phyloP scores from a whole-genome alignment of 257 asterid genomes.

The Forsythia suspensa region DNA sequence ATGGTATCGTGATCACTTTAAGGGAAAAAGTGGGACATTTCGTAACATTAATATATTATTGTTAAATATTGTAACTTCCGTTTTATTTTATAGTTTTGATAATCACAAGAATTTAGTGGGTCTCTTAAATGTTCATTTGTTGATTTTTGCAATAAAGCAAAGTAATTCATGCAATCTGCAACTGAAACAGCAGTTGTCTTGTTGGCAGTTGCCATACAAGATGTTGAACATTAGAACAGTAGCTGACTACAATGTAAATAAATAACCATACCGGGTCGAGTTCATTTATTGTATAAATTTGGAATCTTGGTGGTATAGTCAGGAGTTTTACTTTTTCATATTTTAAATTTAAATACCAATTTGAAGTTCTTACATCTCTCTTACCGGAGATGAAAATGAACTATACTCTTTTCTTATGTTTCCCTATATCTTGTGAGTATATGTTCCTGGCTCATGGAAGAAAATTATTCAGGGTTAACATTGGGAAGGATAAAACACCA shows the following conservation, averaged over 20 bases:
- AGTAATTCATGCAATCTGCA: background rate
- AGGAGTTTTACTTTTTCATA: background rate
- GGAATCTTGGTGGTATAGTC: background rate
- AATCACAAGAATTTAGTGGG: background rate
- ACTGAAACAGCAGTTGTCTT: background rate
- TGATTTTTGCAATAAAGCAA: background rate
- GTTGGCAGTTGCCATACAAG: background rate
- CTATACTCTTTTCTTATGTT: background rate
- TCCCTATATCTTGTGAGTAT: background rate
- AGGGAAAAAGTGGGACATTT: background rate
- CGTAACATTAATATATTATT: conserved; percentile 2
- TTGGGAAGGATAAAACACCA: background rate
- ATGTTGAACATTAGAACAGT: background rate
- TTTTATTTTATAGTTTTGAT: background rate
- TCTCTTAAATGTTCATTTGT: background rate
- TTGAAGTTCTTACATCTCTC: background rate
- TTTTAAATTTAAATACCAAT: background rate
- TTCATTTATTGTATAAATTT: background rate
- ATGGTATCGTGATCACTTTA: conserved; percentile 1
- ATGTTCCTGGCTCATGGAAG: background rate
- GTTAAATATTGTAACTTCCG: background rate
- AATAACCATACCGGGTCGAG: background rate
- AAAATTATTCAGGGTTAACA: background rate
- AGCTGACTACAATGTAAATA: background rate
- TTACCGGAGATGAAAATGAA: background rate